A percentile compares a stretch with the other conserved stretches of the same genome.
phyloP scores from a whole-genome alignment of 257 asterid genomes.

The Lantana camara region DNA sequence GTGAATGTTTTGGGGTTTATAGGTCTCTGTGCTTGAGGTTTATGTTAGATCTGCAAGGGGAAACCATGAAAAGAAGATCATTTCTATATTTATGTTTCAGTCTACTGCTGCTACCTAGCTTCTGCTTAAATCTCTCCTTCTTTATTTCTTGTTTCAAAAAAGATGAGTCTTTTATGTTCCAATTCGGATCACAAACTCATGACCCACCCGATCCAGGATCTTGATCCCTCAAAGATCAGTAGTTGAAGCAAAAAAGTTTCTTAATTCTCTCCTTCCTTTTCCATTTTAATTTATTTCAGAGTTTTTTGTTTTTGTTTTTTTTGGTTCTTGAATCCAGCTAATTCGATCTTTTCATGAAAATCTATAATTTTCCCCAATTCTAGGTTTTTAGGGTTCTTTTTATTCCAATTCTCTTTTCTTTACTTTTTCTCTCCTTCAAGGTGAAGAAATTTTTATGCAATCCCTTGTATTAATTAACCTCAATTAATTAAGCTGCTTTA shows the following conservation, averaged over 20 bases:
- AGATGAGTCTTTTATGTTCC: slow-evolving; percentile 1
- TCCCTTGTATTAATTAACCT: too few species aligned
- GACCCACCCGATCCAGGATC: slow-evolving; percentile 39
- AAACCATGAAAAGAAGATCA: slow-evolving; percentile 78
- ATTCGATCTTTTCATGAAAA: not conserved
- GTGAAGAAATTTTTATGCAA: not conserved
- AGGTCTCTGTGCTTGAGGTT: slow-evolving; percentile 71
- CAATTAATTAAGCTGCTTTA: not conserved
- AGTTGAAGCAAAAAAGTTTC: slow-evolving; percentile 23
- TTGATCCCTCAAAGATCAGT: not conserved
- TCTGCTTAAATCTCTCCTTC: slow-evolving; percentile 15
- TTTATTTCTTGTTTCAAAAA: slow-evolving; percentile 11
- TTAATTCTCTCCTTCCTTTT: not conserved
- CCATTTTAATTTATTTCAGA: not conserved
- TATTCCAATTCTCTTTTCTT: not conserved
- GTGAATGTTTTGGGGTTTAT: slow-evolving; percentile 67
- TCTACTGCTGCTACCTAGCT: slow-evolving; percentile 27
- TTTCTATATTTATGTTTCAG: slow-evolving; percentile 59
- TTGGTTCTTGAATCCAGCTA: too few species aligned
- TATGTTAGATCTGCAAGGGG: slow-evolving; percentile 96
- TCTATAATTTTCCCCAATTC: not conserved
- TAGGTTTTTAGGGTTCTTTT: slow-evolving; percentile 21
- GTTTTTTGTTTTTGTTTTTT: not conserved
- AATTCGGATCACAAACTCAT: slow-evolving; percentile 11
- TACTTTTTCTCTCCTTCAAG: not conserved